Evolutionary conservation across 225 moss, liverwort and hornwort genomes (phyloP).

Genomic region (Thuidium tamariscinum): DNA sequence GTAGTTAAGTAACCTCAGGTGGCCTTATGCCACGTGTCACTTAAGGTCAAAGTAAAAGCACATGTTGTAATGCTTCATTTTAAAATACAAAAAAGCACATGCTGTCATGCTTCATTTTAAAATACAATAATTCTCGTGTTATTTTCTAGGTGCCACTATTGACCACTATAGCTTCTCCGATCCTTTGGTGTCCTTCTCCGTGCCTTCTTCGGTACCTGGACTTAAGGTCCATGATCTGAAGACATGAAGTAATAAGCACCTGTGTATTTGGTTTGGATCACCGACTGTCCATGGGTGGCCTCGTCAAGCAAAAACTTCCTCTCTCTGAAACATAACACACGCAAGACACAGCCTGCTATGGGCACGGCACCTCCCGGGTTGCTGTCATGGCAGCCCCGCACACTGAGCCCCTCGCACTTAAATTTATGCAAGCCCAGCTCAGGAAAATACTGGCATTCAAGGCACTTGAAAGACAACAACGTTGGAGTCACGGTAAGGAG

Average conservation of each 20-base stretch:
- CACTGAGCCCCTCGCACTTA: slow-evolving; percentile 14
- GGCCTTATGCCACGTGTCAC: not conserved
- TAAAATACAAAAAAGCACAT: not conserved
- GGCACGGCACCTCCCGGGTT: slow-evolving; percentile 74
- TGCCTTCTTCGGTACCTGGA: not conserved
- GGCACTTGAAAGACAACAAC: slow-evolving; percentile 19
- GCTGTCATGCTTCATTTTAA: not conserved
- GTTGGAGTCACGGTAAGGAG: slow-evolving; percentile 34
- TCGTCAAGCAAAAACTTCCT: not conserved
- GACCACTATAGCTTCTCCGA: not conserved
- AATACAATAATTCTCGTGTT: not conserved
- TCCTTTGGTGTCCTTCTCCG: not conserved
- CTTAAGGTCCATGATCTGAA: not conserved
- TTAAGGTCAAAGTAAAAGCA: not conserved
- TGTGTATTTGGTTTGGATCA: not conserved
- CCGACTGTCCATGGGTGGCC: slow-evolving; percentile 38
- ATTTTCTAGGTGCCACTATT: not conserved
- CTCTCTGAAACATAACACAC: not conserved
- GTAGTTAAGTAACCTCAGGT: not conserved
- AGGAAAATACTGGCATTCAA: slow-evolving; percentile 25
- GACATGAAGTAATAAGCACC: not conserved
- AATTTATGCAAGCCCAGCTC: slow-evolving; percentile 9
- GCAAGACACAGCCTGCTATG: slow-evolving; percentile 40
- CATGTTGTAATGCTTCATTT: not conserved
- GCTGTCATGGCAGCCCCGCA: slow-evolving; percentile 59